Evolutionary conservation across 2,329 filamentous ascomycete species (phyloP), one percentile per base, ranked within the genome.

Genomic region (Colletotrichum sidae): DNA sequence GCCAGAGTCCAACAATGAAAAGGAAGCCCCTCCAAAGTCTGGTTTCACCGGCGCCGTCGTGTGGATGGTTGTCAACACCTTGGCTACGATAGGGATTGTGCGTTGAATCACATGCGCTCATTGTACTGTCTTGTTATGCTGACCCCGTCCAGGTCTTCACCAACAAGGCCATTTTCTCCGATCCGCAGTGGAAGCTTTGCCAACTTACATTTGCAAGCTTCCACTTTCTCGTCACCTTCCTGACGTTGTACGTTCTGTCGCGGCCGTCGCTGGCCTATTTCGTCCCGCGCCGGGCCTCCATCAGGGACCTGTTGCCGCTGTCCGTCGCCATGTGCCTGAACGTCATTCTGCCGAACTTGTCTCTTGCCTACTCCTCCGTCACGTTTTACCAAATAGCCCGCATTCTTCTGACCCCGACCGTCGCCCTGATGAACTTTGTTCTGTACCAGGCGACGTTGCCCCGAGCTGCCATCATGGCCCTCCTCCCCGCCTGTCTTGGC

Each of bases 381-480:
- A 89, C 88, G 46, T 91, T 92, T 74, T 92, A 91, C 75, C 89
- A 92, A 74, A 85, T 91, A 53, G 88, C 87, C 5, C 85, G 89
- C 33, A 89, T 91, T 64, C 80, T 91, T 11, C 82, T 91, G 35
- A 91, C 89, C 1, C 90, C 90, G 3, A 83, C 82, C 47, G 88
- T 90, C 17, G 89, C 88, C 5, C 74, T 86, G 13, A 86, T 92
- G 81, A 91, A 91, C 75, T 89, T 81, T 70, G 73, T 88, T 25
- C 78, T 91, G 38, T 90, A 90, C 76, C 76, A 80, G 67, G 79
- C 84, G 34, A 84, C 80, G 0, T 81, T 91, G 10, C 87, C 89
- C 7, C 75, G 75, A 47, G 77, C 78, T 57, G 88, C 89, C 15
- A 76, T 85, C 2, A 55, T 84, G 39, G 83, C 88, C 7, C 79